Evolutionary conservation across 2,329 filamentous ascomycete genomes (phyloP).

Genomic region (Westerdykella ornata): DNA sequence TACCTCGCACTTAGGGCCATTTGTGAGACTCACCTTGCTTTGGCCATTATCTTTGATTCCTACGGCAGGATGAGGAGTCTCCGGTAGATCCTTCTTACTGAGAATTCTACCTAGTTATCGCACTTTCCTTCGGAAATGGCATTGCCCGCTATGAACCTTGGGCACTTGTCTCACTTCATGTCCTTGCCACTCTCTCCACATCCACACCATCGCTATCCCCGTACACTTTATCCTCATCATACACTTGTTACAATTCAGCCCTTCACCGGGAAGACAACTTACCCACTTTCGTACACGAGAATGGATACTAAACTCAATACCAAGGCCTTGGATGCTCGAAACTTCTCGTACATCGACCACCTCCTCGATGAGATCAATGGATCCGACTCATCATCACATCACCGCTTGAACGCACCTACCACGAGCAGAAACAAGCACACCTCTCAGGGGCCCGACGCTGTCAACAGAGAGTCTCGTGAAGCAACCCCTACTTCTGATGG

Average conservation of each 20-base stretch:
- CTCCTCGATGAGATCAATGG: conserved; percentile 26
- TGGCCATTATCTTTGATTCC: no score
- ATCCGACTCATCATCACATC: not conserved
- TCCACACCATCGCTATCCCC: conserved; percentile 7
- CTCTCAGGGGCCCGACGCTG: conserved; percentile 1
- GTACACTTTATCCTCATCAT: conserved; percentile 11
- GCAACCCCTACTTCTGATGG: no score
- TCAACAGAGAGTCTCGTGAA: no score
- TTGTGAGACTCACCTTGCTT: not conserved
- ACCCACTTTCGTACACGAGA: conserved; percentile 6
- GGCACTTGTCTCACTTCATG: conserved; percentile 15
- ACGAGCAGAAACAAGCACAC: not conserved
- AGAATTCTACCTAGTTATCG: no score
- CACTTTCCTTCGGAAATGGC: no score
- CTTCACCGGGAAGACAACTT: conserved; percentile 6
- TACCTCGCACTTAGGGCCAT: not conserved
- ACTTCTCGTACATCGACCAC: conserved; percentile 15
- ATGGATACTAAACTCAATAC: no score
- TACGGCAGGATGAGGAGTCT: no score
- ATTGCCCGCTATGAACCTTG: no score
- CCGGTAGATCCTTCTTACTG: no score
- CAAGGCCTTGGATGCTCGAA: no score
- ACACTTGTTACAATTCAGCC: conserved; percentile 16
- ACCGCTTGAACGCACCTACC: not conserved
- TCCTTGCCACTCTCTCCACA: conserved; percentile 13